Percentiles rank a stretch among this genome's conserved stretches.
Conservation (phyloP, 139 green algal species). For the Haematococcus lacustris region DNA sequence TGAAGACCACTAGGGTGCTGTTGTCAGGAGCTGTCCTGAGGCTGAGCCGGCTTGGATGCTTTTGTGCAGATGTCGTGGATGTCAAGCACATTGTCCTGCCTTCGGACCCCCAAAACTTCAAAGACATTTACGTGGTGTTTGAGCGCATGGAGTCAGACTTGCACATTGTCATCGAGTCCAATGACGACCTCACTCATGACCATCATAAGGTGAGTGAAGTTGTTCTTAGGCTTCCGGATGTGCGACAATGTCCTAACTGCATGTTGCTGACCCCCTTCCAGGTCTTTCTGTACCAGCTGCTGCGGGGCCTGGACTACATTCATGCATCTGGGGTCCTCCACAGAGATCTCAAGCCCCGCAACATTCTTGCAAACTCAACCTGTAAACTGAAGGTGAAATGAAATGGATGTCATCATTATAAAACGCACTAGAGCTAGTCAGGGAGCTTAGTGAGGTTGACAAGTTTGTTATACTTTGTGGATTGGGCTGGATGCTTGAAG, state of each 20-base stretch:
- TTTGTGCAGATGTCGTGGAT: conserved; percentile 67
- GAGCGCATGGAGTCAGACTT: conserved; percentile 41
- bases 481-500: too few relatives aligned
- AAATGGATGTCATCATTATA: too few relatives aligned
- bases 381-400: conserved; percentile 99
- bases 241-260: neutral
- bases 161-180: conserved; percentile 58
- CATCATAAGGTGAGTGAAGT: conserved; percentile 77
- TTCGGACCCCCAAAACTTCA: conserved; percentile 77
- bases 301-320: conserved; percentile 93
- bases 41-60: neutral
- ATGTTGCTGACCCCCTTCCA: conserved; percentile 7
- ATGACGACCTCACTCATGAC: conserved; percentile 93
- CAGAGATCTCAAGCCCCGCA: conserved; percentile 90
- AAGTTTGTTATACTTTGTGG: too few relatives aligned
- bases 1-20: too few relatives aligned
- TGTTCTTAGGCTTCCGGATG: neutral
- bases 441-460: too few relatives aligned
- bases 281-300: conserved; percentile 94
- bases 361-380: conserved; percentile 93
- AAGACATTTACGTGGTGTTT: conserved; percentile 93
- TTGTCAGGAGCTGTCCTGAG: neutral
- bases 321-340: conserved; percentile 87
- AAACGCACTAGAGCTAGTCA: too few relatives aligned
- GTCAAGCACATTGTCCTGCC: conserved; percentile 99